Evolutionary conservation across 1,284 basidiomycete species (phyloP), one percentile per base, ranked within the genome.

Genomic region (Stygiomarasmius scandens): DNA sequence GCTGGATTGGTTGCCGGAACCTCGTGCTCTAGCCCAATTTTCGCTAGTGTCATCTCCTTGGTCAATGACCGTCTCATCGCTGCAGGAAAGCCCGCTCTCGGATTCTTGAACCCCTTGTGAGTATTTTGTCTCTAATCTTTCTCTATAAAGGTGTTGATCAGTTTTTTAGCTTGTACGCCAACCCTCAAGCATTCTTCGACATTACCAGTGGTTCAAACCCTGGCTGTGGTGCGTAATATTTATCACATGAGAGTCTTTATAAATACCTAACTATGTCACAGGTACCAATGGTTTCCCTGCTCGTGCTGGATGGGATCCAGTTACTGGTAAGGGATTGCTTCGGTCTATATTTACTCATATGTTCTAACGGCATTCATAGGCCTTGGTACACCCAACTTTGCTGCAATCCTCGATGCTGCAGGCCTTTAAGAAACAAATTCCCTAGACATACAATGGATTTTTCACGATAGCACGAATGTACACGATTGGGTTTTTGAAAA

Each of bases 31-130:
- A 66, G 71, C 23, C 78, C 78, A 0, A 70, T 73, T 14, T 73
- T 79, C 55, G 68, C 75, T 10, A 70, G 70, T 54, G 66, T 80
- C 25, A 64, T 80, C 32, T 63, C 74, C 0, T 64, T 79, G 52
- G 61, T 81, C n/a, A 81, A 81, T 62, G 77, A 78, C 56, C 60
- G 64, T 24, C 67, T 69, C 22, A 51, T 73, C 27, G 69, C 69
- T 2, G 64, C 71, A 23, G 74, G 74, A 19, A 72, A 71, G 58
- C 48, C 71, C 2, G 60, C 67, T 6, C 66, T 80, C 1, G 79
- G 79, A 1, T 80, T 77, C 70, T 53, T 79, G 20, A 79, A 79
- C 65, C 77, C 77, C 4, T 71, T 75, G 65, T 64, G 47, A 29
- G 58, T 59, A 16, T 34, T 79, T 74, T 68, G 45, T 76, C 29